phyloP scores from a whole-genome alignment of 2,329 filamentous ascomycete species.

The Huntiella savannae region DNA sequence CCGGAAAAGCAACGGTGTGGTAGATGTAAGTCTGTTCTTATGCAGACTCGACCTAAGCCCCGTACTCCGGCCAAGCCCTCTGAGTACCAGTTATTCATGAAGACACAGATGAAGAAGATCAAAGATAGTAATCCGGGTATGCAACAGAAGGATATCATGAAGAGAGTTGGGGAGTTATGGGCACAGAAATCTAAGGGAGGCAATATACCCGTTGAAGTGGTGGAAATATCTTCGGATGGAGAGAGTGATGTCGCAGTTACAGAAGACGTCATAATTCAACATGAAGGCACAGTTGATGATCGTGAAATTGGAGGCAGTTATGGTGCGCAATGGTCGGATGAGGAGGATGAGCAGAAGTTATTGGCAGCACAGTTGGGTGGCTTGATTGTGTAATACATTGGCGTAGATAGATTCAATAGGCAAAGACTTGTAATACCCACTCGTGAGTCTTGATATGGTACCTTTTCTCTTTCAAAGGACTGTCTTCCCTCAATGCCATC shows the following conservation, averaged over 20 bases:
- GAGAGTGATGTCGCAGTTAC: conserved; percentile 12
- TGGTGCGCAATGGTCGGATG: not conserved
- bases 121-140: conserved; percentile 35
- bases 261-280: not conserved
- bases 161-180: conserved; percentile 44
- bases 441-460: too few species aligned
- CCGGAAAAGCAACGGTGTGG: conserved; percentile 54
- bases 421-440: too few species aligned
- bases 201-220: conserved; percentile 8
- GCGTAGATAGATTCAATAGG: too few species aligned
- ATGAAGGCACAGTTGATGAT: not conserved
- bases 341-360: conserved; percentile 4
- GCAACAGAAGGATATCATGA: conserved; percentile 51
- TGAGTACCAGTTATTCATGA: conserved; percentile 37
- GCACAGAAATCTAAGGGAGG: conserved; percentile 18
- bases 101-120: conserved; percentile 45
- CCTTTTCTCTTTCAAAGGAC: too few species aligned
- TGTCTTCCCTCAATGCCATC: too few species aligned
- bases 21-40: conserved; percentile 47
- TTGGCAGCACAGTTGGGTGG: conserved; percentile 6
- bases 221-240: conserved; percentile 12
- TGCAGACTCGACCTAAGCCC: conserved; percentile 65
- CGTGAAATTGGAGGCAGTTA: not conserved
- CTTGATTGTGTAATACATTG: conserved; percentile 3
- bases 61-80: conserved; percentile 22